phyloP scores from a whole-genome alignment of 768 basidiomycete genomes.

The Mycena epipterygia region DNA sequence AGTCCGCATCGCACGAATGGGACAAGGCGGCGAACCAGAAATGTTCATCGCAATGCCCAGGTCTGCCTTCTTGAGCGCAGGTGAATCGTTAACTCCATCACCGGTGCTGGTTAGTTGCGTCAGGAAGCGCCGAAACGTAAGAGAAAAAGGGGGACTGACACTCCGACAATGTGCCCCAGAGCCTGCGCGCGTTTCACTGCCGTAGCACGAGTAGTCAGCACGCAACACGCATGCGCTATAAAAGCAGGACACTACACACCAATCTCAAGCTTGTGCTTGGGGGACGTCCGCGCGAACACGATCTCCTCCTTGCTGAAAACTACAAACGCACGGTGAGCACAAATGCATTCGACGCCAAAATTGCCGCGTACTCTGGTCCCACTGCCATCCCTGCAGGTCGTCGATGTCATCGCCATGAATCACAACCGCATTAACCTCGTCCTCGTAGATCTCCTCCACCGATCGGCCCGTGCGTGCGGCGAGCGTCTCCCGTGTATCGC shows the following conservation, averaged over 20 bases:
- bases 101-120: slow-evolving; percentile 62
- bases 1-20: neutral
- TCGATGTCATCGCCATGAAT: slow-evolving; percentile 81
- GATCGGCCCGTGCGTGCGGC: slow-evolving; percentile 67
- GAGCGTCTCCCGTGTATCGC: slow-evolving; percentile 75
- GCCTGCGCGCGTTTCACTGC: slow-evolving; percentile 80
- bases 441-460: slow-evolving; percentile 73
- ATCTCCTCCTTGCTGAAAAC: slow-evolving; percentile 79
- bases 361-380: slow-evolving; percentile 67
- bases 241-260: slow-evolving; percentile 52
- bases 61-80: slow-evolving; percentile 79
- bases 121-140: slow-evolving; percentile 5
- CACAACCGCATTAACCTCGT: slow-evolving; percentile 75
- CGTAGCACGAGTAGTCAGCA: slow-evolving; percentile 6
- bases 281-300: slow-evolving; percentile 80
- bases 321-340: slow-evolving; percentile 39
- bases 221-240: neutral
- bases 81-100: slow-evolving; percentile 81
- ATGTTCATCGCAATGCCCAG: slow-evolving; percentile 84
- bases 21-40: slow-evolving; percentile 51
- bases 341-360: neutral
- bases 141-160: slow-evolving; percentile 57
- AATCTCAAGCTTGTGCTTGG: slow-evolving; percentile 81
- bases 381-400: slow-evolving; percentile 76
- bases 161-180: slow-evolving; percentile 78